Evolutionary conservation across 164 flowering plant genomes (phyloP).

Genomic region (Dillenia suffruticosa): DNA sequence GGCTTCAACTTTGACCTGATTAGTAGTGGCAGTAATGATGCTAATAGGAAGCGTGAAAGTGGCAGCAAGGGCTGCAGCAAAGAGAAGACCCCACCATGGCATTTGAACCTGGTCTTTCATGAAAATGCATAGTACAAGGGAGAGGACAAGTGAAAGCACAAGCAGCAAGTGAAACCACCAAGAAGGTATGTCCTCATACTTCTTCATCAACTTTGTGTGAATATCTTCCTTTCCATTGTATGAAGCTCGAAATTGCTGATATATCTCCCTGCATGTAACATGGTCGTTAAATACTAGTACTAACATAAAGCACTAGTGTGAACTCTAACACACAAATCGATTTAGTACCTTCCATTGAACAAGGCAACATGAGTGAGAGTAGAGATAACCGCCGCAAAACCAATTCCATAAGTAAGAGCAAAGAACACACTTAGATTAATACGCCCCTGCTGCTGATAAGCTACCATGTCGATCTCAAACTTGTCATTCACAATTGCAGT

Average conservation of each 20-base stretch:
- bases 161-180: slow-evolving; percentile 72
- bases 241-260: slow-evolving; percentile 25
- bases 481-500: slow-evolving; percentile 38
- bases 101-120: slow-evolving; percentile 62
- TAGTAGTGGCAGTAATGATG: slow-evolving; percentile 86
- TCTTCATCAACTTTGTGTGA: slow-evolving; percentile 75
- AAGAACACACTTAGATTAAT: slow-evolving; percentile 47
- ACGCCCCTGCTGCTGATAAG: slow-evolving; percentile 32
- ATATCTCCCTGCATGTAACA: slow-evolving; percentile 41
- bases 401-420: slow-evolving; percentile 50
- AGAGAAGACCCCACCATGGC: slow-evolving; percentile 92
- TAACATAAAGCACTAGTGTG: no score
- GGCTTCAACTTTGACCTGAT: slow-evolving; percentile 43
- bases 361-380: slow-evolving; percentile 54
- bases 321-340: no score
- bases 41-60: slow-evolving; percentile 74
- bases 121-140: slow-evolving; percentile 56
- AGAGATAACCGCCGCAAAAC: slow-evolving; percentile 54
- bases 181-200: slow-evolving; percentile 54
- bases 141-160: slow-evolving; percentile 25
- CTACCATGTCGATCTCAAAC: slow-evolving; percentile 35
- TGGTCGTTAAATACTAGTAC: no score
- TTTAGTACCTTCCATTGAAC: slow-evolving; percentile 52
- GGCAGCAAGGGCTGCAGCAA: slow-evolving; percentile 54
- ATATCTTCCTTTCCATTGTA: slow-evolving; percentile 44